Evolutionary conservation across 2,329 filamentous ascomycete species (phyloP), one percentile per base, ranked within the genome.

Genomic region (Knufia petricola): DNA sequence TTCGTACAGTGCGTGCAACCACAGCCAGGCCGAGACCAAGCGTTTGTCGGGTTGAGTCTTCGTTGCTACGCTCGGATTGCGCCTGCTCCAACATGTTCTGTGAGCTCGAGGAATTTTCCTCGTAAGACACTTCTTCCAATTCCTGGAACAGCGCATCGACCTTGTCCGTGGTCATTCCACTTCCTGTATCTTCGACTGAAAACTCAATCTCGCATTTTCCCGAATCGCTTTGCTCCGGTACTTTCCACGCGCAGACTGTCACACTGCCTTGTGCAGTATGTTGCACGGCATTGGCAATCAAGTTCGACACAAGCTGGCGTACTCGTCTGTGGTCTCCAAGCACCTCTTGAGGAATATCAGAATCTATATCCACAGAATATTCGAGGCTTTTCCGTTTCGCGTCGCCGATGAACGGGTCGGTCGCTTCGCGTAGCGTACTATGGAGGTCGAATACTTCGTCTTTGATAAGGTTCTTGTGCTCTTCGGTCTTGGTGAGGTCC

Each of bases 401-500:
- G 54, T 94, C 87, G 3, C 77, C 76, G 37, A 72, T 69, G 59
- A 92, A 94, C 34, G 84, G 77, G 10, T 85, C 78, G 0, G 83
- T 84, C 0, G 87, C 87, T 63, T 94, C 87, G n/a, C 71, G 71
- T 2, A 95, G 73, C 1, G 85, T 90, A 0, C 70, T 69, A 13
- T 70, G 68, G 3, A 95, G 70, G 59, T 94, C 80, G 43, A 95
- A 88, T 0, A 82, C 67, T 59, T 94, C 88, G 49, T 89, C 82
- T 58, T 87, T 90, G 60, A 90, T 76, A 2, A 94, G 67, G 1
- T 81, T 76, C 41, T 83, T 82, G 0, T 88, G 87, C 62, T 89
- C 84, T 62, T 94, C 88, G 0, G 85, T 84, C 60, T 94, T 92
- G 1, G 89, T 94, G 24, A 95, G 70, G 61, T 95, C 88, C 0